Base-by-base conservation (phyloP, 345 rosid species). In the Diplotaxis tenuifolia region DNA sequence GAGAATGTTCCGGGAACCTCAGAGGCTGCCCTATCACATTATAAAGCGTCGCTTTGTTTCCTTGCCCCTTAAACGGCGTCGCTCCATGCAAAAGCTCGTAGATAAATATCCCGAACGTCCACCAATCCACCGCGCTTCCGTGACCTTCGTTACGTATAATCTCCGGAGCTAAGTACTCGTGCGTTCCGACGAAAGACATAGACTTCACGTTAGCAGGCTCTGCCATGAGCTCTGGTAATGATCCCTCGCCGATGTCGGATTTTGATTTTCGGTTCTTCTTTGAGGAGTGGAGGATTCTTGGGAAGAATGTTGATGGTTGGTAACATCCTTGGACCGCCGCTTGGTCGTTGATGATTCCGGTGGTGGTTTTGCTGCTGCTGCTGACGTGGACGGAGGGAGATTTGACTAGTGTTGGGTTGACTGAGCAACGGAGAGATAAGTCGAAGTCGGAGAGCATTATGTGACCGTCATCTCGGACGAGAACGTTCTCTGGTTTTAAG, bases 51-150 rank as follows among this genome's bases (percentile, higher is more conserved):
- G 79, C 83, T 28, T 82, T 76, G 36, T 88, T 82, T 14, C 83
- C 89, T 45, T 81, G 76, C 10, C 91, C 94, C 65, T 82, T 84
- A 15, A 88, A 88, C 12, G 94, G 91, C 0, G 89, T 88, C 57
- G 72, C 79, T 22, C 90, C 90, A 1, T 78, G 76, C 65, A 88
- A 63, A 47, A 88, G 83, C 67, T 88, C 90, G 34, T 82, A 84
- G 25, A 88, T 74, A 65, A 88, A 82, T 20, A 86, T 81, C 14
- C 93, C 93, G 49, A 84, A 83, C 11, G 89, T 81, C 93, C 93
- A 88, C 93, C 89, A 88, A 73, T 86, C 93, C 0, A 88, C 93
- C 10, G 87, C 93, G 76, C 85, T 83, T 8, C 93, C 90, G 32
- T 86, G 89, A n/a, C 90, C 90, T 75, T 84, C 84, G 54, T 88